These are phyloP conservation scores for Glycine soja DNA, from an alignment of 306 rosid species.

Conservation along the genomic window DNA sequence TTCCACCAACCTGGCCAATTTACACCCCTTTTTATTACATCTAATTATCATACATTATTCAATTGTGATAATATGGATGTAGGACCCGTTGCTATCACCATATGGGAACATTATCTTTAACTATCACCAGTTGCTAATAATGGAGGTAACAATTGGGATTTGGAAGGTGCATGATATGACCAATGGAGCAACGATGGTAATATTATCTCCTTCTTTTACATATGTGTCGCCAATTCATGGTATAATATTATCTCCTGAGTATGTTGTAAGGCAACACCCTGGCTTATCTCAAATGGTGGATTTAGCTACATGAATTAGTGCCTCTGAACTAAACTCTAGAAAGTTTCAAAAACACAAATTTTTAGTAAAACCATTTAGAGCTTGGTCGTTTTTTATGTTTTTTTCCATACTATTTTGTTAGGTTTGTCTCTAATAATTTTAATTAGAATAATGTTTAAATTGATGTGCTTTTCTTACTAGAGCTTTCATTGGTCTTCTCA, in stretches of 20 bases:
- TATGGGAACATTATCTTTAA: slow-evolving; percentile 57
- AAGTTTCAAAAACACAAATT: background rate
- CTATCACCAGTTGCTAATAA: no score
- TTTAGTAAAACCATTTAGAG: background rate
- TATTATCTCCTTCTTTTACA: background rate
- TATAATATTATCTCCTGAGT: slow-evolving; percentile 1
- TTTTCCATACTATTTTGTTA: slow-evolving; percentile 1
- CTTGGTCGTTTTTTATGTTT: slow-evolving; percentile 1
- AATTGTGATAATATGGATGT: slow-evolving; percentile 50
- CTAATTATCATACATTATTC: slow-evolving; percentile 45
- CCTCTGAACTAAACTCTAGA: background rate
- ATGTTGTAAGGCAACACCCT: slow-evolving; percentile 2
- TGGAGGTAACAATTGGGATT: no score
- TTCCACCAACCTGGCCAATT: slow-evolving; percentile 70
- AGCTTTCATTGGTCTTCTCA: slow-evolving; percentile 5
- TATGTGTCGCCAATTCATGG: background rate
- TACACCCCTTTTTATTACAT: slow-evolving; percentile 45
- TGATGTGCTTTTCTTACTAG: background rate
- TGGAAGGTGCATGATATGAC: no score
- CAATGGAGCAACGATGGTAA: no score
- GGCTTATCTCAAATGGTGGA: slow-evolving; percentile 6
- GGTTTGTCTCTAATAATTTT: slow-evolving; percentile 8
- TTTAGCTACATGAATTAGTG: background rate
- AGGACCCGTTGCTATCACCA: no score
- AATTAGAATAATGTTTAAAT: background rate